Base-by-base conservation (phyloP, 805 yeast genomes). In the Metschnikowia picachoensis region DNA sequence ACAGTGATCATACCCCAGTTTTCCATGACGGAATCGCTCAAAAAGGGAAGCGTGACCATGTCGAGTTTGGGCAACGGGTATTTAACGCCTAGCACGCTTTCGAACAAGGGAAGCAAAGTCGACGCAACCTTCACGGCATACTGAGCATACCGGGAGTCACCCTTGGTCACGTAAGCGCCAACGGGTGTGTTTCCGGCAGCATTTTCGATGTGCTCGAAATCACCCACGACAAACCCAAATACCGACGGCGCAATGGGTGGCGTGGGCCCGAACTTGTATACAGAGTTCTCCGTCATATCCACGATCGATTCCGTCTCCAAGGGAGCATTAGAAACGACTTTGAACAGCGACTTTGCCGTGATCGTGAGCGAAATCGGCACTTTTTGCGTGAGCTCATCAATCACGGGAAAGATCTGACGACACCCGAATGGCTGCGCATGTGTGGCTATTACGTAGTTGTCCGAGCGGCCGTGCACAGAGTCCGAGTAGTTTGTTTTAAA, bases 21-120 rank as follows among this genome's bases (percentile, higher is more conserved):
- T 60, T 87, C 95, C 82, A 85, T 86, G 2, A 87, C 95, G 48
- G 87, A 86, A 60, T 85, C 92, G 28, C 80, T 73, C 46, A 87
- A 67, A 55, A 81, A 83, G 9, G 94, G 94, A 8, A 87, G 61
- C 1, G 86, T 78, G 4, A 82, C 78, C 39, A 87, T 65, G 58
- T 86, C 94, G 25, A 87, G 63, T 53, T 87, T 86, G 2, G 72
- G 65, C 47, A 83, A 64, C 1, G 92, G 92, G 56, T 73, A 85
- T 1, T 58, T 52, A 11, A 55, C 56, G 1, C 72, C 68, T 41
- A 84, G 74, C 30, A 72, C 67, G 0, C 60, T 39, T 41, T 73
- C 79, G 35, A 84, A 49, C 5, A 68, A 50, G 4, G 84, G 83
- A 14, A 85, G 59, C 30, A 76, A 64, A 42, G 68, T 65, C 9